Conservation (phyloP, 768 basidiomycete genomes). For the Russula earlei region DNA sequence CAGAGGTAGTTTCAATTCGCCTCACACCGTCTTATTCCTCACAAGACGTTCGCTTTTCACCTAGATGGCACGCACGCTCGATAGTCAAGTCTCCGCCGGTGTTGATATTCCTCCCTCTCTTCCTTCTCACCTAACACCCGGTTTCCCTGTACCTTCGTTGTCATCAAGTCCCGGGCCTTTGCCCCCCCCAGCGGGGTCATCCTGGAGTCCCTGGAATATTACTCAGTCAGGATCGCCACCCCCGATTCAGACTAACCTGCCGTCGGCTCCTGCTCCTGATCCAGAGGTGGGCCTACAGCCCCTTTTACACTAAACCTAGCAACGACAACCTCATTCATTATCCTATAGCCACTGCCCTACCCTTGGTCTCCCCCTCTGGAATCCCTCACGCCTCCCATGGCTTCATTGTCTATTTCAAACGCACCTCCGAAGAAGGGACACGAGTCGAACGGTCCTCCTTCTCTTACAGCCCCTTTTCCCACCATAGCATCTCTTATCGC, state of each 20-base stretch:
- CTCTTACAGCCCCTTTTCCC: constrained; percentile 62
- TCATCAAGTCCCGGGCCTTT: not conserved
- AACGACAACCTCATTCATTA: not conserved
- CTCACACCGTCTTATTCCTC: constrained; percentile 8
- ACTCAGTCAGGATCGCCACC: constrained; percentile 24
- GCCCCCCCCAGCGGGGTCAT: constrained; percentile 21
- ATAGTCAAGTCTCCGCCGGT: constrained; percentile 33
- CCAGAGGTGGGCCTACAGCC: constrained; percentile 18
- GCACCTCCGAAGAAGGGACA: constrained; percentile 23
- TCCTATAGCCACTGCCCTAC: not conserved
- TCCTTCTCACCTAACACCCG: constrained; percentile 22
- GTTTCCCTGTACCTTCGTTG: constrained; percentile 13
- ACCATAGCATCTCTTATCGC: constrained; percentile 48
- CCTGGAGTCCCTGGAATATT: constrained; percentile 25
- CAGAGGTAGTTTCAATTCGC: constrained; percentile 42
- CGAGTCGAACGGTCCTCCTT: constrained; percentile 28
- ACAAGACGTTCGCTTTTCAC: constrained; percentile 12
- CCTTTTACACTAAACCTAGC: not conserved
- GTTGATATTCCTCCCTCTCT: constrained; percentile 24
- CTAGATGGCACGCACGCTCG: constrained; percentile 58
- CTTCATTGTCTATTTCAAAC: constrained; percentile 16
- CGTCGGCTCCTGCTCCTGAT: constrained; percentile 22
- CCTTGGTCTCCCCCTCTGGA: not conserved
- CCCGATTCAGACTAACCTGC: constrained; percentile 20
- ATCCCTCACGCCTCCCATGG: constrained; percentile 20